Evolutionary conservation across 2,329 filamentous ascomycete species (phyloP), one percentile per base, ranked within the genome.

Genomic region (Parasarocladium wereldwijsianum): DNA sequence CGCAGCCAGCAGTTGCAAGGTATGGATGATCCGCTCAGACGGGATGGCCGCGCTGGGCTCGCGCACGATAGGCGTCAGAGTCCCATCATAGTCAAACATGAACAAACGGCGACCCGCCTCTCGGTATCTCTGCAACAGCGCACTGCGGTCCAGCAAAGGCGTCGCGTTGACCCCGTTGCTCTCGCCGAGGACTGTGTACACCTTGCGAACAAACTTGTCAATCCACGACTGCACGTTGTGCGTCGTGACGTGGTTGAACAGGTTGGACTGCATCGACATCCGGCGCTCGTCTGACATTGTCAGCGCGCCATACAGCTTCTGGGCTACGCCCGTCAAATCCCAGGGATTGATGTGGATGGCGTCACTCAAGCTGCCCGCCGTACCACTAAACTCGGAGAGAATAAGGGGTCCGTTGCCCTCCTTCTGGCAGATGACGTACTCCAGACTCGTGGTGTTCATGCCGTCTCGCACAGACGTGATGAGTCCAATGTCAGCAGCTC

Each of bases 41-140:
- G 90, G 90, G 22, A 94, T 76, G 3, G 90, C 90, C 5, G 84
- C 76, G 40, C 79, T 76, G 2, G 90, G 90, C 45, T 96, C 85
- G 42, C 80, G 78, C 32, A 96, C 90, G 43, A 98, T 96, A 0
- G 86, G 83, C 4, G 90, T 96, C 32, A 98, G 67, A 1, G 90
- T 98, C 27, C 90, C 90, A 50, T 98, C 90, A 46, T 98, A 98
- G 57, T 98, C 90, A 49, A 96, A 94, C 82, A 98, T 87, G 61
- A 96, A 93, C 3, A 98, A 64, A 8, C 90, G 75, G 54, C 81
- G 83, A 37, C 69, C 69, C 4, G 84, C 75, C 22, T 67, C 60
- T 36, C 74, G 71, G 53, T 94, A 96, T 36, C 76, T 76, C 32
- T 66, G 59, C 21, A 93, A 60, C 40, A 94, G 55, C 37, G 72